Base-by-base conservation (phyloP, 1,139 yeast genomes). In the Barnettozyma hawaiiensis region DNA sequence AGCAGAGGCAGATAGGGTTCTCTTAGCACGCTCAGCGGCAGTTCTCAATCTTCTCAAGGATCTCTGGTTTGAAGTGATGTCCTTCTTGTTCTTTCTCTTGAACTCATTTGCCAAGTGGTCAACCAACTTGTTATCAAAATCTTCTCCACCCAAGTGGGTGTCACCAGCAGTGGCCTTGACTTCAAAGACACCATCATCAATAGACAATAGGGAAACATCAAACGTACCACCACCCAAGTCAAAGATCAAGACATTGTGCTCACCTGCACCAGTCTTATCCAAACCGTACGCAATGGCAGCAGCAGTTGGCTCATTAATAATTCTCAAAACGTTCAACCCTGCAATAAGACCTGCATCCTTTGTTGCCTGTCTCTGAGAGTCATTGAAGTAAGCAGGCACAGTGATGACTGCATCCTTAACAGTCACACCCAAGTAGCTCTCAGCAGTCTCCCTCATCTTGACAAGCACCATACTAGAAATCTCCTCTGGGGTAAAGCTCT, bases 1-100 rank as follows among this genome's bases (percentile, higher is more conserved):
- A 49, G 92, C 78, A 51, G 84, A 84, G 32, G 92, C 82, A 34
- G 94, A 85, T 55, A 85, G 71, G 37, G 92, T 79, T 73, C 94
- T 80, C 85, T 84, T 84, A 47, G 94, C 92, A 67, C 94, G 83
- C 74, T 85, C 95, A 63, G 89, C 85, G 49, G 94, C 90, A 54
- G 94, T 82, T 74, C 94, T 80, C 64, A 84, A 75, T 73, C 94
- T 82, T 71, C 95, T 81, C 61, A 84, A 69, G 34, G 94, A 85
- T 68, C 92, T 81, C 61, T 84, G 85, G 65, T 84, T 85, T 40
- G 70, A 63, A 39, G 84, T 72, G 14, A 41, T 23, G 15, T 31
- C 33, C 33, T 31, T 31, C 33, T 31, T 31, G 21, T 31, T 31
- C 33, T 31, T 31, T 31, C 33, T 31, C 21, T 31, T 31, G 21